A percentile compares a stretch with the other conserved stretches of the same genome.
These are phyloP conservation scores for Cryphonectria carpinicola DNA, from an alignment of 2,329 filamentous ascomycete genomes.

Conservation along the genomic window DNA sequence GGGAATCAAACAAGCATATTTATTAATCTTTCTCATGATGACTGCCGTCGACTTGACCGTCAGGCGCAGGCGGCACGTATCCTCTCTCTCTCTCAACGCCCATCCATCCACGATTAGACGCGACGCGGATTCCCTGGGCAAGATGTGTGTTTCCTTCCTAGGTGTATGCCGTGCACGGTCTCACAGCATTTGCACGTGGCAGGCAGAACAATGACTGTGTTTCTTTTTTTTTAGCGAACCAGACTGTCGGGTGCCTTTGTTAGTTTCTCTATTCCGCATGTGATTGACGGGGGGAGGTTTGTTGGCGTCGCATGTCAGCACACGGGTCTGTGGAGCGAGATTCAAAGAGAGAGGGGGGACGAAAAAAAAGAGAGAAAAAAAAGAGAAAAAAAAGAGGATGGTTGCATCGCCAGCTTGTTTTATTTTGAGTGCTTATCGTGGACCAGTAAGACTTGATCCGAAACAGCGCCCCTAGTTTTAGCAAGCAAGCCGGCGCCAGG, in stretches of 20 bases:
- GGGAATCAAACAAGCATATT: no score
- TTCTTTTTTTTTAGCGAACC: not conserved
- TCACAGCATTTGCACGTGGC: not conserved
- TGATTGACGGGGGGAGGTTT: not conserved
- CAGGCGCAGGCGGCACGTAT: no score
- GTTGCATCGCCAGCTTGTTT: no score
- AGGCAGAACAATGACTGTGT: not conserved
- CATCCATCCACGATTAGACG: not conserved
- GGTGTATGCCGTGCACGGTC: not conserved
- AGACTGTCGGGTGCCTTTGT: not conserved
- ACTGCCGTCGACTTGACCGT: no score
- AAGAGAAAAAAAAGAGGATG: no score
- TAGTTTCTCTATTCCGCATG: not conserved
- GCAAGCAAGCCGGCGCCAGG: not conserved
- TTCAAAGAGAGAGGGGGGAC: no score
- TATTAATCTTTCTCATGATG: no score
- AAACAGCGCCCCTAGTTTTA: not conserved
- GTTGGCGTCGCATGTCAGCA: not conserved
- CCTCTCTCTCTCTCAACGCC: not conserved
- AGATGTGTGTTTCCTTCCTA: not conserved
- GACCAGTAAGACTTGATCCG: not conserved
- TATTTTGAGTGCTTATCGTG: not conserved
- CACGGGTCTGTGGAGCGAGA: no score
- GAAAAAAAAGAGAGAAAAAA: no score
- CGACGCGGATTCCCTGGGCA: not conserved